A percentile compares a stretch with the other conserved stretches of the same genome.
phyloP scores from a whole-genome alignment of 768 basidiomycete species.

The Rhizopogon rudus region DNA sequence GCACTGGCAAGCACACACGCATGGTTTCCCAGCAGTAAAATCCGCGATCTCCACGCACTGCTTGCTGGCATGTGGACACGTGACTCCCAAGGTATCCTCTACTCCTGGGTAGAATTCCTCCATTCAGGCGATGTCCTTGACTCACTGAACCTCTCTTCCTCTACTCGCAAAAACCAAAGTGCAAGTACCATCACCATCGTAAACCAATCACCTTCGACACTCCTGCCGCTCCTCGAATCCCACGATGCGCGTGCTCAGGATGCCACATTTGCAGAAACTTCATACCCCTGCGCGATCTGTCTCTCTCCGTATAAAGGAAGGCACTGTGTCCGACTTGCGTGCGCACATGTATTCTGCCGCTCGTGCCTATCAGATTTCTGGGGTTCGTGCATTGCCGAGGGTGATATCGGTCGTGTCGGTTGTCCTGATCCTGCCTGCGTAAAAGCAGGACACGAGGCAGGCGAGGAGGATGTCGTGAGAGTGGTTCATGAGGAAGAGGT shows the following conservation, averaged over 20 bases:
- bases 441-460: constrained; percentile 53
- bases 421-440: constrained; percentile 81
- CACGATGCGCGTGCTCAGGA: constrained; percentile 45
- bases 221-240: constrained; percentile 43
- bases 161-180: constrained; percentile 6
- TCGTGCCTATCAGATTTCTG: constrained; percentile 78
- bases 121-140: constrained; percentile 61
- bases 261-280: constrained; percentile 53
- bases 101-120: constrained; percentile 69
- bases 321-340: constrained; percentile 65
- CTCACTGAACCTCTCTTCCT: constrained; percentile 27
- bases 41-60: constrained; percentile 30
- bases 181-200: constrained; percentile 34
- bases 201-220: constrained; percentile 51
- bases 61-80: constrained; percentile 56
- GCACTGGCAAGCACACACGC: constrained; percentile 51
- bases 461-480: constrained; percentile 67
- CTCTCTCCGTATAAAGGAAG: constrained; percentile 68
- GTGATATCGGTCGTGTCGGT: constrained; percentile 67
- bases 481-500: constrained; percentile 64
- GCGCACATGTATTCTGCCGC: constrained; percentile 82
- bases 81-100: constrained; percentile 54
- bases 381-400: constrained; percentile 76
- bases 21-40: constrained; percentile 45
- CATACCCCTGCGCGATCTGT: constrained; percentile 76